Base-by-base conservation (phyloP, 1,284 basidiomycete genomes). In the Hymenochaete sp. region DNA sequence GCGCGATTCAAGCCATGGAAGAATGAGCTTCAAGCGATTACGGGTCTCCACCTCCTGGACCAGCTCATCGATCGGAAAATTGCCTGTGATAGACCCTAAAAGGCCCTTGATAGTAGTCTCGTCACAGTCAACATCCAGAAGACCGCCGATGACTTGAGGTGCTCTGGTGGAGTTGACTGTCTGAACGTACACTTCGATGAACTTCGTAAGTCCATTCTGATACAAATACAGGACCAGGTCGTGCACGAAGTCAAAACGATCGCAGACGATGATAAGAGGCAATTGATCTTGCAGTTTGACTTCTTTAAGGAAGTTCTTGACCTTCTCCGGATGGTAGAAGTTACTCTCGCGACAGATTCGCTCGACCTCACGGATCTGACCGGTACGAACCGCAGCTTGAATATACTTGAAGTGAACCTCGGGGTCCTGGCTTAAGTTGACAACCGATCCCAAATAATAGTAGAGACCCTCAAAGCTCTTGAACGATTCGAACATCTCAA, bases 401-500 rank as follows among this genome's bases (percentile, higher is more conserved):
- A 99, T 98, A 70, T 98, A 98, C 75, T 99, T 98, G 82, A 98
- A 98, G 73, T 98, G 90, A 2, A 99, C 96, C 65, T 99, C 96
- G 13, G 91, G 77, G 65, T 99, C 96, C 62, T 91, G 79, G 62
- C 85, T 91, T 53, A 98, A 76, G 68, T 98, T 99, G 63, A 99
- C 96, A 54, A 99, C 80, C 5, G 95, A 97, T 38, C 96, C 92
- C 49, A 95, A 80, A 64, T 93, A 93, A 70, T 98, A 98, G 73
- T 98, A 99, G 14, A 99, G 78, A 62, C 93, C 88, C 66, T 98
- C 96, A 56, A 93, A 98, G 51, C 81, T 93, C 77, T 98, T 98
- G 80, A 93, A 98, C 43, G 82, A 81, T 67, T 98, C 96, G 55
- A 98, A 98, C 81, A 98, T 87, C 71, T 98, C 96, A 56, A 99